Conservation (phyloP, 176 grass and related monocot species). For the Luzula sylvatica region DNA sequence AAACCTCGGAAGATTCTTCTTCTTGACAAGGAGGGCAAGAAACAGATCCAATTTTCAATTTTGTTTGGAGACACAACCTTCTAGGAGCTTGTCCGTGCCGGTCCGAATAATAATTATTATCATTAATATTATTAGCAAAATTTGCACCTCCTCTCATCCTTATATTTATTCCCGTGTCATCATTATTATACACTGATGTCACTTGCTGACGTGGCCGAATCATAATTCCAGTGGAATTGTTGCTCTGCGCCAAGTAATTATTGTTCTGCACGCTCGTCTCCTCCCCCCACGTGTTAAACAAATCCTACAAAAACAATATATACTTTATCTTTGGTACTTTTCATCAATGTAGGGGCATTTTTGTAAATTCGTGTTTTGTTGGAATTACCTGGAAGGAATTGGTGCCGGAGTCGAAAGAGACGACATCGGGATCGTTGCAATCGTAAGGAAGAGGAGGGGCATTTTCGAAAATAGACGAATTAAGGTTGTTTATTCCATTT, state of each 20-base stretch:
- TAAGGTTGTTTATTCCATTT: neutral
- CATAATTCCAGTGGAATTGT: conserved; percentile 22
- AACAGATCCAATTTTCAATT: neutral
- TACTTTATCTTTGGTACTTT: too few relatives aligned
- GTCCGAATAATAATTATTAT: too few relatives aligned
- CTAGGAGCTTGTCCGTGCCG: conserved; percentile 34
- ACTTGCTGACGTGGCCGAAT: conserved; percentile 19
- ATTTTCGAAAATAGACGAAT: conserved; percentile 37
- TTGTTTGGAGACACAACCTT: conserved; percentile 35
- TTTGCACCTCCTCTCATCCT: neutral
- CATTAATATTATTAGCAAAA: too few relatives aligned
- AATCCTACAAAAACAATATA: conserved; percentile 23
- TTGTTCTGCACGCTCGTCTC: conserved; percentile 22
- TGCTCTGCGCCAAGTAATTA: conserved; percentile 21
- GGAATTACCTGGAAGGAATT: conserved; percentile 47
- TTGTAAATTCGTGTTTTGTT: too few relatives aligned
- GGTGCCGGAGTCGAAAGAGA: conserved; percentile 37
- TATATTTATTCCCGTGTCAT: conserved; percentile 5
- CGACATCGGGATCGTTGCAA: conserved; percentile 41
- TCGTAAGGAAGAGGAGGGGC: conserved; percentile 41
- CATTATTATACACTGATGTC: neutral
- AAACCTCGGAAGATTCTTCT: neutral
- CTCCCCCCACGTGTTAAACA: conserved; percentile 59
- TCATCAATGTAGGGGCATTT: too few relatives aligned
- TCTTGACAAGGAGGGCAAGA: neutral